Base-by-base conservation (phyloP, 2,329 filamentous ascomycete species). In the Thielaviopsis euricoi region DNA sequence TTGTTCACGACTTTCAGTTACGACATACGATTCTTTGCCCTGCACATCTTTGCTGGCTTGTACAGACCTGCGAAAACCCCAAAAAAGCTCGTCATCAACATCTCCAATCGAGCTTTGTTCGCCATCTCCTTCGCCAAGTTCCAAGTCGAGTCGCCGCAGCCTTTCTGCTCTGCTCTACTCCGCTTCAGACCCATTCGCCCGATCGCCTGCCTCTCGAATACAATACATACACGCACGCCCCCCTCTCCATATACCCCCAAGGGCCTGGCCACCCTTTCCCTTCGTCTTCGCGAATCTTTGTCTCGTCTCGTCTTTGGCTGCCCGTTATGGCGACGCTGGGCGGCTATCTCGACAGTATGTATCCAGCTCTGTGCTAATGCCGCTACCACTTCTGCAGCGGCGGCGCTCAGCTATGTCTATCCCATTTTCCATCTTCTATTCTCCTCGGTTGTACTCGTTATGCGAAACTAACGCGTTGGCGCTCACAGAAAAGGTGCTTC, bases 401-500 rank as follows among this genome's bases (percentile, higher is more conserved):
- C 10, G 22, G 33, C 49, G 17, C 21, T 13, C 13, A 52, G 57
- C 61, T 59, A 61, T 33, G 1, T 5, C 21, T n/a, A 21, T 19
- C 13, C 9, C n/a, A 21, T 12, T 22, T 51, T 25, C 52, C 29
- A 10, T 33, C 12, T 6, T 10, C 7, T 33, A 33, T 33, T 6
- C 29, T 33, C n/a, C n/a, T n/a, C n/a, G n/a, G 29, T 33, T 33
- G 29, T 49, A 46, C n/a, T n/a, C n/a, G n/a, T 53, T 33, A n/a
- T 26, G 53, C 54, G 52, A 48, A 10, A 19, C 43, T 48, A 48
- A 48, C 43, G 29, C 29, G 19, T 48, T 4, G 56, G 37, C 40
- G 40, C 33, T 58, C 55, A 57, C 59, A 96, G 93, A 95, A 73
- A 94, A 89, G 71, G 88, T 97, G 65, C 78, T 90, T 60, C 85